Evolutionary conservation across 2,329 filamentous ascomycete genomes (phyloP).

Genomic region (Penicillium sp.): DNA sequence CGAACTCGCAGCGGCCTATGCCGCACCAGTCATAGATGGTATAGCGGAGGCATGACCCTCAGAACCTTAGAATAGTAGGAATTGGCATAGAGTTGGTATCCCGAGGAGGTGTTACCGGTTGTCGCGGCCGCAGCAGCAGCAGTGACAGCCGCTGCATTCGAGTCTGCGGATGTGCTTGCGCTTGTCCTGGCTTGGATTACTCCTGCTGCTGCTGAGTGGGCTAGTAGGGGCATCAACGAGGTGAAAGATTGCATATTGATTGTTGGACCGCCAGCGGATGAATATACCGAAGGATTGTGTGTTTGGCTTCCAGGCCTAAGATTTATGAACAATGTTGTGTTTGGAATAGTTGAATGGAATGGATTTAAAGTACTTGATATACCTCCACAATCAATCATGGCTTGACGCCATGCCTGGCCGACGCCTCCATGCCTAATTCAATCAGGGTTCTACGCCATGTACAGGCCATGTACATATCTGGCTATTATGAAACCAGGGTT

Average conservation of each 20-base stretch:
- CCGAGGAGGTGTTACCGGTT: conserved; percentile 54
- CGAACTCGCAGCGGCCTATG: conserved; percentile 56
- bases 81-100: conserved; percentile 58
- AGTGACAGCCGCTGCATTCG: conserved; percentile 24
- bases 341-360: neutral
- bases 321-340: too few species aligned
- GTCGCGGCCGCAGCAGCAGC: neutral
- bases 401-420: conserved; percentile 4
- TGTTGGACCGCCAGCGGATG: conserved; percentile 1
- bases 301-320: neutral
- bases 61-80: conserved; percentile 60
- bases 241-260: conserved; percentile 31
- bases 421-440: neutral
- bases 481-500: neutral
- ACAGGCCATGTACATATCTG: neutral
- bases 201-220: neutral
- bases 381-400: neutral
- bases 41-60: conserved; percentile 64
- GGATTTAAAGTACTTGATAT: conserved; percentile 1
- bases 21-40: conserved; percentile 65
- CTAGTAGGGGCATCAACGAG: conserved; percentile 27
- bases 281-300: neutral
- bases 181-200: neutral
- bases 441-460: conserved; percentile 14
- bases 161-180: neutral